Percentiles rank a stretch among this genome's conserved stretches.
Conservation (phyloP, 179 eudicot species). For the Sideroxylon spinosum region DNA sequence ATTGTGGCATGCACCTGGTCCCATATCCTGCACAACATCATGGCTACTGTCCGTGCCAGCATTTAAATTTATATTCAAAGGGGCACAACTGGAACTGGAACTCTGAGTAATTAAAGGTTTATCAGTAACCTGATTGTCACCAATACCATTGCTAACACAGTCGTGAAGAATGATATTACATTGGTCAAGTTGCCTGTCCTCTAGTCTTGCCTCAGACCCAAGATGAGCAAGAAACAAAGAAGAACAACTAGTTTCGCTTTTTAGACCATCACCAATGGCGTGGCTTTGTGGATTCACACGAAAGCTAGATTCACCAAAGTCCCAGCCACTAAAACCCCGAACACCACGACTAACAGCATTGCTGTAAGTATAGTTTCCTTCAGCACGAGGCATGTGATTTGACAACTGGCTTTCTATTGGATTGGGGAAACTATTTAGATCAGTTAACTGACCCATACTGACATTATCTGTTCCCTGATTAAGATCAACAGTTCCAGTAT, state of each 20-base stretch:
- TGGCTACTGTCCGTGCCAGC: conserved; percentile 17
- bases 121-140: conserved; percentile 6
- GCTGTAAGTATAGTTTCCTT: conserved; percentile 13
- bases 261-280: conserved; percentile 19
- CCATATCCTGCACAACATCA: conserved; percentile 19
- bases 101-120: conserved; percentile 22
- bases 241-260: conserved; percentile 24
- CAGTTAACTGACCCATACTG: conserved; percentile 27
- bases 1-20: conserved; percentile 18
- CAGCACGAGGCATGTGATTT: conserved; percentile 23
- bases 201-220: conserved; percentile 20
- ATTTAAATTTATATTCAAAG: conserved; percentile 25
- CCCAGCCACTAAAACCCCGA: conserved; percentile 36
- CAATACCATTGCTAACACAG: conserved; percentile 15
- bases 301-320: conserved; percentile 48
- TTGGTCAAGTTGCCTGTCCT: conserved; percentile 26
- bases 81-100: conserved; percentile 17
- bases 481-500: conserved; percentile 41
- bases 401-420: conserved; percentile 37
- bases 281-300: conserved; percentile 26
- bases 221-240: conserved; percentile 15
- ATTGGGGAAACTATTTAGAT: conserved; percentile 27
- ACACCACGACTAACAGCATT: conserved; percentile 14
- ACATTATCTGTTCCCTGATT: conserved; percentile 38
- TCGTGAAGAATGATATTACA: conserved; percentile 16